Evolutionary conservation across 2,329 filamentous ascomycete species (phyloP).

Genomic region (Monilinia vaccinii-corymbosi): DNA sequence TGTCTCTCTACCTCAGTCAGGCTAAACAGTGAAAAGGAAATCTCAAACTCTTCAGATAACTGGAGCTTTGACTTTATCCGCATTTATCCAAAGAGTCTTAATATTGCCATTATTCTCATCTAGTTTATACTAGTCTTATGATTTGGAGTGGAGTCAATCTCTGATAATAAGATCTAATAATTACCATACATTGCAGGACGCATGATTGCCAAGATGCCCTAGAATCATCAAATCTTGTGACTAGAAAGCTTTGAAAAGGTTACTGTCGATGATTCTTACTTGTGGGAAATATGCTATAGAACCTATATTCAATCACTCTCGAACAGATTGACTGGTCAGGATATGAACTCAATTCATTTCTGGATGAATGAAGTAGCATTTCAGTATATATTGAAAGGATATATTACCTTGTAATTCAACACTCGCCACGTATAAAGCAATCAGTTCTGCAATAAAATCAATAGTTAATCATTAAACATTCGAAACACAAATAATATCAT

Average conservation of each 20-base stretch:
- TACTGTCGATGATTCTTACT: background rate
- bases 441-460: background rate
- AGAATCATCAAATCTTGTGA: background rate
- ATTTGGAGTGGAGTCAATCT: no score
- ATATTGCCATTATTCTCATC: background rate
- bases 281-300: background rate
- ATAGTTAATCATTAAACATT: background rate
- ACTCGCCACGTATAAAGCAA: background rate
- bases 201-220: background rate
- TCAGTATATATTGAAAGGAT: background rate
- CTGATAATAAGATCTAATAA: background rate
- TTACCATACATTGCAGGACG: background rate
- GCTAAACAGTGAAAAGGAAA: background rate
- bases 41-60: background rate
- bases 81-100: constrained; percentile 1
- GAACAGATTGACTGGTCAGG: background rate
- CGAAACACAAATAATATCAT: background rate
- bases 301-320: background rate
- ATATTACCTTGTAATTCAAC: background rate
- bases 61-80: background rate
- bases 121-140: background rate
- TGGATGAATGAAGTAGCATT: background rate
- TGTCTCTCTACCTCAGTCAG: no score
- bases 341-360: background rate
- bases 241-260: background rate